Conservation (phyloP, 306 rosid species). For the Cucurbita ficifolia region DNA sequence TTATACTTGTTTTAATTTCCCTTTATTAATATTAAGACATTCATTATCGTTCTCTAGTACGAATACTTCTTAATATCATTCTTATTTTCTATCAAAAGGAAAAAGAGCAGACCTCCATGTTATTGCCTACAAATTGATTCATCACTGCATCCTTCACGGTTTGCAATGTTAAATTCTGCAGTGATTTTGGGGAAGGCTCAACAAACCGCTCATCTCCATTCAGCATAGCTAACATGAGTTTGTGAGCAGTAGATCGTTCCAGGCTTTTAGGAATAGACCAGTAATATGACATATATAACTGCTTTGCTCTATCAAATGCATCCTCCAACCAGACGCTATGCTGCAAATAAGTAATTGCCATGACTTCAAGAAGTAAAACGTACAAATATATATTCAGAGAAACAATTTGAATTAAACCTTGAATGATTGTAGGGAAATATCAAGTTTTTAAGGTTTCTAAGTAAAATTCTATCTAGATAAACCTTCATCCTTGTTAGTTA, state of each 20-base stretch:
- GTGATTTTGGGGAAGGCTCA: conserved; percentile 84
- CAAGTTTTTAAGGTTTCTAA: background rate
- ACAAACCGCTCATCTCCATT: conserved; percentile 90
- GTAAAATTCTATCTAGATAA: background rate
- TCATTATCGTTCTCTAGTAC: background rate
- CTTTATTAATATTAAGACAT: background rate
- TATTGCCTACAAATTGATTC: conserved; percentile 80
- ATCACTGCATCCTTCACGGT: conserved; percentile 82
- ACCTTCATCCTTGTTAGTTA: background rate
- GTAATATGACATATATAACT: conserved; percentile 79
- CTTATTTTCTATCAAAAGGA: background rate
- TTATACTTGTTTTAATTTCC: background rate
- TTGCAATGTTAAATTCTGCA: conserved; percentile 74
- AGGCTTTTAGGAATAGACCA: conserved; percentile 97
- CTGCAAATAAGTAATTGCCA: conserved; percentile 40
- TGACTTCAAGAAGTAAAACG: background rate
- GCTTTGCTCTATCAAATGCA: conserved; percentile 94
- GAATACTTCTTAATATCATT: background rate
- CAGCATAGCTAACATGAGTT: conserved; percentile 96
- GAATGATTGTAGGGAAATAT: background rate
- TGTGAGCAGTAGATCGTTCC: conserved; percentile 99
- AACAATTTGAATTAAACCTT: background rate
- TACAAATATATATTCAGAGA: background rate
- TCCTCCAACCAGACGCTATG: conserved; percentile 98
- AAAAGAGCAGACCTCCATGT: conserved; percentile 72